Evolutionary conservation across 108 stramenopile species (phyloP).

Genomic region (Nannochloropsis gaditana): DNA sequence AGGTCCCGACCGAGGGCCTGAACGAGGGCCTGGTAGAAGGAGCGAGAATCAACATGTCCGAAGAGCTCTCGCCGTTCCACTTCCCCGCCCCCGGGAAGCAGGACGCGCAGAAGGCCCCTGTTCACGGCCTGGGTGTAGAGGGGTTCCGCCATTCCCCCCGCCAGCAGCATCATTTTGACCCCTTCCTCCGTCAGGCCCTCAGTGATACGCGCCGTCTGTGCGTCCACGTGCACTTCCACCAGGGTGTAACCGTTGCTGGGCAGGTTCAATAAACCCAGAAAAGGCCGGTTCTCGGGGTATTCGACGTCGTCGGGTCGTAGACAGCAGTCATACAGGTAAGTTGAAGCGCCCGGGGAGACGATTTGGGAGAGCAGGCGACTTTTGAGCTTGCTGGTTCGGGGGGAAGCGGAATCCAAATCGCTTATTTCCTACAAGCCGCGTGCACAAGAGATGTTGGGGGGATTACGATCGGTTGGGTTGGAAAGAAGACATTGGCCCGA

Average conservation of each 20-base stretch:
- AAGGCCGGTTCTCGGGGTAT: slow-evolving; percentile 46
- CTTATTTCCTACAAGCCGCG: background rate
- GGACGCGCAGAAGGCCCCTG: background rate
- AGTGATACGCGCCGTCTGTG: slow-evolving; percentile 45
- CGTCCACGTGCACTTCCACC: slow-evolving; percentile 49
- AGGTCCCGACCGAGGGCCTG: background rate
- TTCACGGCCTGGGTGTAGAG: slow-evolving; percentile 25
- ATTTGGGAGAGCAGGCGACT: slow-evolving; percentile 60
- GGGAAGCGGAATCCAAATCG: background rate
- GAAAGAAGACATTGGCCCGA: background rate
- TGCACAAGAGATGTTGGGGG: background rate
- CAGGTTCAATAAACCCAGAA: slow-evolving; percentile 36
- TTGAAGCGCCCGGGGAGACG: slow-evolving; percentile 78
- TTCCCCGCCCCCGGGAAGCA: background rate
- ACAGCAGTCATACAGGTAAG: slow-evolving; percentile 72
- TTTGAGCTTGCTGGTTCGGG: slow-evolving; percentile 46
- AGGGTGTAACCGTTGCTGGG: slow-evolving; percentile 29
- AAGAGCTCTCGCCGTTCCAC: background rate
- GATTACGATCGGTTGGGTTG: background rate
- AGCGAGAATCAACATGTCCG: background rate
- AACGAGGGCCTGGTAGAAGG: background rate
- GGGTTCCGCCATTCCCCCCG: slow-evolving; percentile 49
- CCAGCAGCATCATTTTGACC: slow-evolving; percentile 44
- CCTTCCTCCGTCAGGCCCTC: slow-evolving; percentile 56
- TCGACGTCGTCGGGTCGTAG: slow-evolving; percentile 51